Evolutionary conservation across 495 filamentous ascomycete genomes (phyloP), one percentile per base, ranked within the genome.

Genomic region (Platismatia glauca): DNA sequence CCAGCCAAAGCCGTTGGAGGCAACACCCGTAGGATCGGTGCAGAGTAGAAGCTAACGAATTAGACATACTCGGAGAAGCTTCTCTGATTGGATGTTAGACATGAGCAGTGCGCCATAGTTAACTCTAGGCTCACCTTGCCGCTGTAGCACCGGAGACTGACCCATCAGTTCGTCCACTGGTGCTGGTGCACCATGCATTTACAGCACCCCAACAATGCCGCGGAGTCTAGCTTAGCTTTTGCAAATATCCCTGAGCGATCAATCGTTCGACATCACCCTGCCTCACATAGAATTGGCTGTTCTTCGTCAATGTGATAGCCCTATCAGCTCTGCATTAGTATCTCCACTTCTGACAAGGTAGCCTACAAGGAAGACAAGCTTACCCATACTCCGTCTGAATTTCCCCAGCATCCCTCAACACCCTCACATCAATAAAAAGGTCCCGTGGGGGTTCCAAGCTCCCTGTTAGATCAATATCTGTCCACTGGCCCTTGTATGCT

Each of bases 321-420:
- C 93, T 97, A 67, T 38, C 37, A 24, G 13, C 9, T 9, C 29
- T 41, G 34, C 22, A 34, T 62, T 55, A 64, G 38, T 38, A 20
- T 2, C 31, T 27, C 9, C 58, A 38, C 43, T 15, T n/a, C 18
- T 18, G 29, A 43, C 39, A 55, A 33, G 24, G 62, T 55, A 46
- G 16, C 13, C 1, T 15, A 44, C 27, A 13, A 50, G 63, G 75
- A 84, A 72, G 20, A n/a, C 31, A 46, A 56, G 5, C 37, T 56
- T 82, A 97, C 90, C 95, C 95, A 74, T 97, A 99, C 78, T 99
- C 95, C 15, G 95, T 99, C 76, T 99, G 94, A 65, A 99, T 96
- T 79, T 97, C 94, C 31, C 95, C 95, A 50, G 93, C 95, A 78
- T 99, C 94, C 71, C 94, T 96, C 65, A 99, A 74, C 58, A 97